Base-by-base conservation (phyloP, 192 early-diverging fungal genomes). In the Obelidium mucronatum region DNA sequence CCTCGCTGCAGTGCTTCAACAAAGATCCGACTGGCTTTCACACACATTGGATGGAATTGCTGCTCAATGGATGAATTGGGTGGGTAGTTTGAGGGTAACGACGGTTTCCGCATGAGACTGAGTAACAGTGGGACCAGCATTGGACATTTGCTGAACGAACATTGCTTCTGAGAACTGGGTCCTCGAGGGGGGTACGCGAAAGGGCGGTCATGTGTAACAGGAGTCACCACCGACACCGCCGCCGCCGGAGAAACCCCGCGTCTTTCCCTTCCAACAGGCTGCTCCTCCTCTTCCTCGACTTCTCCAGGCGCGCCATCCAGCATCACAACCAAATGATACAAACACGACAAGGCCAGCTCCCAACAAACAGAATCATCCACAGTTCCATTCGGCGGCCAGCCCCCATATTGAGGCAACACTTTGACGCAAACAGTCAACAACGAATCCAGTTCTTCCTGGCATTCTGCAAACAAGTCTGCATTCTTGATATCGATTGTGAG, bases 281-380 rank as follows among this genome's bases (percentile, higher is more conserved):
- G 13, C 17, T 28, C 30, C 8, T 6, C 30, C n/a, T 15, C 58
- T 6, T 13, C 37, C 13, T 35, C 37, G 13, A 5, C 33, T 0
- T 39, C 54, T n/a, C 54, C 69, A 35, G 34, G 33, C n/a, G 69
- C 55, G 19, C 69, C 69, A 59, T 72, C 69, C 22, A 55, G 17
- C n/a, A 72, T 58, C 15, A 72, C 54, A n/a, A 72, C 69, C 17
- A 72, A 33, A 59, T 72, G 26, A 22, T 58, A 58, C 35, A 72
- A 40, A 40, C 69, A 72, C 33, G 69, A 58, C 2, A 72, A 24
- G 8, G 51, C 54, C 6, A 72, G 31, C 8, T 72, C 69, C 55
- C 40, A 54, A 37, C 15, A 59, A 28, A 59, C 35, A 1, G 58
- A 13, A 22, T 72, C 69, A 5, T 72, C 69, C 33, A 24, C 17